Evolutionary conservation across 345 rosid genomes (phyloP), one percentile per base, ranked within the genome.

Genomic region (Pseudoturritis turrita): DNA sequence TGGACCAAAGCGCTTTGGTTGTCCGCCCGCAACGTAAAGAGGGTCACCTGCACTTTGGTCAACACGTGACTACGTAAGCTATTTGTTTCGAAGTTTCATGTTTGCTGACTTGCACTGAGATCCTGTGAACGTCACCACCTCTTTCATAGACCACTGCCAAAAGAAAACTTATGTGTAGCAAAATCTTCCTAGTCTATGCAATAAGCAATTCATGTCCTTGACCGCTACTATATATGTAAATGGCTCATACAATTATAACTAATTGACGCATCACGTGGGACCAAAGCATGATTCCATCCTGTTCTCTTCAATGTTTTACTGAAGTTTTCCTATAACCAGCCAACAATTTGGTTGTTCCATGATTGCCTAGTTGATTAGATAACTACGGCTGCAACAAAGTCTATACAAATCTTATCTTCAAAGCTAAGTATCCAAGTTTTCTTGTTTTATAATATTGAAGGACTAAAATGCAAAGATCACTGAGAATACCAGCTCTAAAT

Each of bases 21-120:
- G 86, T 68, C 96, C 96, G 2, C 96, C 93, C 33, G 47, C 76
- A 45, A 70, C 80, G 82, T 90, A 88, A 17, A 88, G 93, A 52
- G 93, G 89, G 83, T 92, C 89, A 55, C 92, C 98, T 90, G 88
- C 66, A 76, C 4, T 40, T 40, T 41, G 29, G 18, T 55, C 63
- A 33, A 56, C 58, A 33, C 37, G 37, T 11, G 9, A 33, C 37
- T 33, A 33, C 13, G 70, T 74, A 28, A 56, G 61, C 67, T 19
- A 65, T 65, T 6, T 17, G 57, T 18, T 12, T 41, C 31, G 9
- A 29, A 19, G 52, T 55, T 71, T 45, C 31, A 54, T 43, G 64
- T 64, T 63, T 44, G 36, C 14, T 62, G 55, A 51, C 53, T 43
- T 52, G 53, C 44, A 51, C 19, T 4, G 45, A 62, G 26, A 71